Evolutionary conservation across 1,284 basidiomycete genomes (phyloP), one percentile per base, ranked within the genome.

Genomic region (Ceratobasidium sp.): DNA sequence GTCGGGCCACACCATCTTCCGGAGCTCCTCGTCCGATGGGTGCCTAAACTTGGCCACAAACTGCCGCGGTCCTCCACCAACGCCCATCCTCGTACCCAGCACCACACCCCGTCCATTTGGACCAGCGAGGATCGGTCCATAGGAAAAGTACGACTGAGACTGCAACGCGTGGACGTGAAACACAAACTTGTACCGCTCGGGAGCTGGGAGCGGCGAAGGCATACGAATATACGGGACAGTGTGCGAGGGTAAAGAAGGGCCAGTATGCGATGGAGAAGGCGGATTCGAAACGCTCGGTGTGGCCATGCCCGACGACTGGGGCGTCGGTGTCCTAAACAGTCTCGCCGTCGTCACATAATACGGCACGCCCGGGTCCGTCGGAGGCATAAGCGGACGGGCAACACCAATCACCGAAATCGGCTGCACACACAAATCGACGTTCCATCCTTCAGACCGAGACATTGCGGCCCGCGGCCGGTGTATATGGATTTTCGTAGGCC

Each of bases 81-180:
- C 17, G 46, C 43, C 43, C 1, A 73, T 29, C 0, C 46, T 32
- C 6, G 57, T 73, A 1, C 44, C 70, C 56, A 73, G 57, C 56
- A 73, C 62, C 17, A 73, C 59, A 15, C 51, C 37, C 22, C 70
- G 70, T 44, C 70, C 70, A 17, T 73, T 61, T 17, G 70, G 70
- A n/a, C 70, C 70, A 5, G 25, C 32, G 3, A 73, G 19, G 29
- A 61, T 61, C 22, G 56, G 70, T 1, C 70, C 70, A 15, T 73
- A 73, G 2, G 57, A 15, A 1, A 62, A 40, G 51, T 73, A 57
- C 8, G 70, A 43, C 22, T 62, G 70, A n/a, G 13, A 43, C 44
- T 62, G 70, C 44, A 73, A 43, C 43, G 43, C 70, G 25, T 73
- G 70, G 2, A 73, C 29, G 34, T 73, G 70, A 37, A 73, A 73